Percentiles rank a stretch among this genome's conserved stretches.
These are phyloP conservation scores for Pleurotus cornucopiae DNA, from an alignment of 768 basidiomycete species.

Conservation along the genomic window DNA sequence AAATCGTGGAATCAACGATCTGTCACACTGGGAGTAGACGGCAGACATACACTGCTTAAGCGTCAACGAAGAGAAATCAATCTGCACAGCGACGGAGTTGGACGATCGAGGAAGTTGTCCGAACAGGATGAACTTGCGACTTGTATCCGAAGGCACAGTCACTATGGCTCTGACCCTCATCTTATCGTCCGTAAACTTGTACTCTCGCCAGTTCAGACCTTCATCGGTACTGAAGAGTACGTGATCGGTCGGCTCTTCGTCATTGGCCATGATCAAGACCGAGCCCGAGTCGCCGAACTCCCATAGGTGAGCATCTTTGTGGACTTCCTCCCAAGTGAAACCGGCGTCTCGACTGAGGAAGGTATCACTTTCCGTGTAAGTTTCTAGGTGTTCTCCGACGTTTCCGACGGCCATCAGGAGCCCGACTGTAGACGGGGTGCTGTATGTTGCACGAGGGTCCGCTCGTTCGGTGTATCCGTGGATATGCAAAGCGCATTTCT, in stretches of 20 bases:
- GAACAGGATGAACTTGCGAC: slow-evolving; percentile 84
- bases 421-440: slow-evolving; percentile 87
- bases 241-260: slow-evolving; percentile 89
- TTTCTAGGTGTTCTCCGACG: slow-evolving; percentile 78
- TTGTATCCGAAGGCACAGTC: slow-evolving; percentile 88
- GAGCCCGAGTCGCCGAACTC: slow-evolving; percentile 98
- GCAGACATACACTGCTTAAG: slow-evolving; percentile 62
- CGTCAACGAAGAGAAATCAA: slow-evolving; percentile 86
- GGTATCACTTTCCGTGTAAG: slow-evolving; percentile 87
- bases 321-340: slow-evolving; percentile 97
- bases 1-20: neutral
- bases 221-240: slow-evolving; percentile 89
- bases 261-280: slow-evolving; percentile 89
- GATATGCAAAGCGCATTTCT: slow-evolving; percentile 86
- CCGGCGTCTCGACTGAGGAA: slow-evolving; percentile 96
- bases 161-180: slow-evolving; percentile 75
- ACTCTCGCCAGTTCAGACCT: slow-evolving; percentile 84
- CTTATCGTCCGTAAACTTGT: slow-evolving; percentile 72
- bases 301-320: slow-evolving; percentile 97
- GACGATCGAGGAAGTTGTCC: slow-evolving; percentile 50
- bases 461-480: slow-evolving; percentile 94
- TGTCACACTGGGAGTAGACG: neutral
- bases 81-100: slow-evolving; percentile 67
- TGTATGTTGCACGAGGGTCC: slow-evolving; percentile 90
- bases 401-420: slow-evolving; percentile 96